Base-by-base conservation (phyloP, 768 basidiomycete species). In the Auriculariales sp. region DNA sequence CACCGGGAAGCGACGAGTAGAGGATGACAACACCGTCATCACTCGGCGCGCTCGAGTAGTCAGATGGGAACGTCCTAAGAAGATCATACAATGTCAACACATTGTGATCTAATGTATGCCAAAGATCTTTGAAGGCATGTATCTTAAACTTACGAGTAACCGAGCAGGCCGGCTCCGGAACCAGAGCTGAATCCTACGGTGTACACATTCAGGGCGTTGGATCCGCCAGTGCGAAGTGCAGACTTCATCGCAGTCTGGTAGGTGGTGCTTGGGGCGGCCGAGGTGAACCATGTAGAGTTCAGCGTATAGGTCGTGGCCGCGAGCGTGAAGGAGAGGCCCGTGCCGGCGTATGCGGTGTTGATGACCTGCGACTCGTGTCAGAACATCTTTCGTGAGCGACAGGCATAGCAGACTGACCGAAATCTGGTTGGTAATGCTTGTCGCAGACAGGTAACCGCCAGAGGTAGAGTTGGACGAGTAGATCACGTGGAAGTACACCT, bases 1-100 rank as follows among this genome's bases (percentile, higher is more conserved):
- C 57, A n/a, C 62, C 65, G 3, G 68, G 67, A 9, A 68, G 54
- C 10, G 62, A 58, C 4, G 56, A 49, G 48, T 61, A 63, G n/a
- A 56, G 55, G 19, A 69, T 55, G 27, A 69, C 62, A 22, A 69
- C 62, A n/a, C 68, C 69, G 47, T 71, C 69, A 42, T 65, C 58
- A 14, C 47, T 49, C 12, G 65, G 61, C 11, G 46, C 49, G 15
- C 35, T 48, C 4, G 30, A 27, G 52, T 67, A 68, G 32, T 57
- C 52, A 17, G 49, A 57, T 3, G 67, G 70, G 55, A 68, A 69
- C 4, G 68, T 67, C n/a, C n/a, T n/a, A n/a, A n/a, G n/a, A n/a
- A n/a, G n/a, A n/a, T n/a, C n/a, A n/a, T n/a, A n/a, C n/a, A n/a
- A n/a, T n/a, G n/a, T n/a, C n/a, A n/a, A n/a, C n/a, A n/a, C n/a